Base-by-base conservation (phyloP, 1,139 yeast species). In the Taphrina deformans region DNA sequence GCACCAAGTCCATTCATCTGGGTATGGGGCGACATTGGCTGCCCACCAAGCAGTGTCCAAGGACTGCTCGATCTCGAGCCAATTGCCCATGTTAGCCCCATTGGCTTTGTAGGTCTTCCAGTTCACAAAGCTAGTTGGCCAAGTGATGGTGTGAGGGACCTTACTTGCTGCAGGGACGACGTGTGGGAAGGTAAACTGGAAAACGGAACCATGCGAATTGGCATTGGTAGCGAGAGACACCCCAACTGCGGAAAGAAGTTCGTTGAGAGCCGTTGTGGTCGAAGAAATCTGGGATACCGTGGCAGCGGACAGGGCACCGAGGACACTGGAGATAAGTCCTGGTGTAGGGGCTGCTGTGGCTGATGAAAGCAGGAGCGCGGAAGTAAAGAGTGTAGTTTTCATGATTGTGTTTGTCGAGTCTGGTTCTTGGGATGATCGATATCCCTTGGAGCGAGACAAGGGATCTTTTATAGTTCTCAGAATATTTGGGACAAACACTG, bases 81-180 rank as follows among this genome's bases (percentile, higher is more conserved):
- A 91, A 24, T 97, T 97, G 55, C 97, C 97, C 18, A 91, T 77
- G 72, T 89, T 89, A 52, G 91, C 92, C 67, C 97, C 97, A 53
- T 84, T 77, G 26, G 58, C 55, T 16, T 53, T 53, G 59, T 38
- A 53, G 12, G 59, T 26, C 38, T 35, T 38, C 59, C 59, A 53
- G 48, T 44, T 23, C n/a, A 44, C 48, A 23, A 44, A 44, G 0
- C 27, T 44, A 3, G 48, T 44, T 21, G 48, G 48, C 48, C 48
- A 44, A 1, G 24, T 23, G 27, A 44, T 44, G 24, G 29, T 44
- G 48, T 44, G 48, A 5, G 48, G n/a, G 1, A 44, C 48, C 12
- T 21, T 21, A 10, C n/a, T 18, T 21, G 7, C 4, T 2, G 12
- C 10, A 21, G 48, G n/a, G 2, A 27, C n/a, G 1, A 44, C 27